A percentile compares a stretch with the other conserved stretches of the same genome.
These are phyloP conservation scores for Epichloe coenophiala DNA, from an alignment of 2,329 filamentous ascomycete species.

Conservation along the genomic window DNA sequence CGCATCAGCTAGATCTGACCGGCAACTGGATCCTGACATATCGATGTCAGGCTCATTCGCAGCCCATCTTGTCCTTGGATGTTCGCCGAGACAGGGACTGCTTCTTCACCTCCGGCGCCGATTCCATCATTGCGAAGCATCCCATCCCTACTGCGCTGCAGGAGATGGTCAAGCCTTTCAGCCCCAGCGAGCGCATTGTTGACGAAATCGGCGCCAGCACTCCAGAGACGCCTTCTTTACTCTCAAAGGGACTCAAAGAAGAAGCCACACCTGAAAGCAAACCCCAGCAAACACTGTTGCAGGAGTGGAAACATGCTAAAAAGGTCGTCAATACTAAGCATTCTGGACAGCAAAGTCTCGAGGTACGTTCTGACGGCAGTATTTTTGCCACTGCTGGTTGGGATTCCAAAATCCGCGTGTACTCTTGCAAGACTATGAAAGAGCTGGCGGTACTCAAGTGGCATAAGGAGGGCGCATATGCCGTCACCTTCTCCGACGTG, in stretches of 20 bases:
- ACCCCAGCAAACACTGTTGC: constrained; percentile 7
- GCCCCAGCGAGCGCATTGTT: constrained; percentile 3
- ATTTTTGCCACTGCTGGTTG: constrained; percentile 87
- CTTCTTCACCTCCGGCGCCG: constrained; percentile 73
- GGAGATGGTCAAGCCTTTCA: constrained; percentile 8
- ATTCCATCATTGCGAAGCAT: constrained; percentile 67
- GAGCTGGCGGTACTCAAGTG: constrained; percentile 89
- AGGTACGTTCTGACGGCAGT: constrained; percentile 63
- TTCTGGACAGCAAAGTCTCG: constrained; percentile 73
- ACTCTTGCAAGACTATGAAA: constrained; percentile 65
- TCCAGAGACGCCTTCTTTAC: constrained; percentile 8
- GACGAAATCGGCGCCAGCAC: constrained; percentile 7
- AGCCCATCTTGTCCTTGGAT: constrained; percentile 69
- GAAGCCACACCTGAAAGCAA: neutral
- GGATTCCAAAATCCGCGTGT: constrained; percentile 73
- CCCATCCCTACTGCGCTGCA: constrained; percentile 35
- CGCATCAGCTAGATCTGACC: constrained; percentile 38
- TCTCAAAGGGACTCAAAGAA: constrained; percentile 12
- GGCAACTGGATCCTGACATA: constrained; percentile 43
- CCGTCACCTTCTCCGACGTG: constrained; percentile 54
- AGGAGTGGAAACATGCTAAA: constrained; percentile 33
- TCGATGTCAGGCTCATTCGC: constrained; percentile 53
- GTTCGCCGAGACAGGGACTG: constrained; percentile 34
- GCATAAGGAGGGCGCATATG: constrained; percentile 82
- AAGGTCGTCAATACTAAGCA: constrained; percentile 68